phyloP scores from a whole-genome alignment of 2,329 filamentous ascomycete genomes.

The Chaetomium sp. region DNA sequence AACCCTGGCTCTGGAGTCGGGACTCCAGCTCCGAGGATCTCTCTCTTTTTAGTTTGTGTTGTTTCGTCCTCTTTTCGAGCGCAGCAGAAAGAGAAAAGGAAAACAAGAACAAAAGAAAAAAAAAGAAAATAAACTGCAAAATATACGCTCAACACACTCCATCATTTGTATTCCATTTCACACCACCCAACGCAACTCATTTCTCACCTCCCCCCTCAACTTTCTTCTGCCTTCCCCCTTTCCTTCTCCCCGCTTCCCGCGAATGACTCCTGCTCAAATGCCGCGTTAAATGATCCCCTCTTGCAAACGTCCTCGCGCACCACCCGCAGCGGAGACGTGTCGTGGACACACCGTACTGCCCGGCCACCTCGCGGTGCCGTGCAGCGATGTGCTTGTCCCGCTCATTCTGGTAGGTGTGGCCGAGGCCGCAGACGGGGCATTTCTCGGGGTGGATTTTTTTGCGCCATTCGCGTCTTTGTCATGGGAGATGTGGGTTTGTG shows the following conservation, averaged over 20 bases:
- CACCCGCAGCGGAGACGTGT: neutral
- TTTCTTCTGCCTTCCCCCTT: neutral
- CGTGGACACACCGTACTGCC: neutral
- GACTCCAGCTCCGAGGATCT: too few species aligned
- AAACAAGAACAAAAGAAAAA: too few species aligned
- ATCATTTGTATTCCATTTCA: too few species aligned
- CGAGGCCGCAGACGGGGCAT: slow-evolving; percentile 2
- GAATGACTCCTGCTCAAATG: neutral
- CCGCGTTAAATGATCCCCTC: neutral
- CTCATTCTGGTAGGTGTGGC: neutral
- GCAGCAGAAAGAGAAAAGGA: too few species aligned
- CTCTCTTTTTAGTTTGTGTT: too few species aligned
- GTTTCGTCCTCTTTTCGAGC: too few species aligned
- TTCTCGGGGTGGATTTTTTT: neutral
- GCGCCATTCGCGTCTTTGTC: slow-evolving; percentile 2
- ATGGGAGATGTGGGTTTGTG: neutral
- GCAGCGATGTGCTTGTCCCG: slow-evolving; percentile 3
- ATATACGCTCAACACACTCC: neutral
- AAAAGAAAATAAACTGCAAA: too few species aligned
- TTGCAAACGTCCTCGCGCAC: neutral
- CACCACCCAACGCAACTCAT: too few species aligned
- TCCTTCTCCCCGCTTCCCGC: neutral
- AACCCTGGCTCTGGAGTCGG: too few species aligned
- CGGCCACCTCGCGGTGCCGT: neutral
- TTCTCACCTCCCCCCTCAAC: too few species aligned